Percentiles rank a stretch among this genome's conserved stretches.
phyloP scores from a whole-genome alignment of 306 rosid genomes.

The Chamaecrista fasciculata region DNA sequence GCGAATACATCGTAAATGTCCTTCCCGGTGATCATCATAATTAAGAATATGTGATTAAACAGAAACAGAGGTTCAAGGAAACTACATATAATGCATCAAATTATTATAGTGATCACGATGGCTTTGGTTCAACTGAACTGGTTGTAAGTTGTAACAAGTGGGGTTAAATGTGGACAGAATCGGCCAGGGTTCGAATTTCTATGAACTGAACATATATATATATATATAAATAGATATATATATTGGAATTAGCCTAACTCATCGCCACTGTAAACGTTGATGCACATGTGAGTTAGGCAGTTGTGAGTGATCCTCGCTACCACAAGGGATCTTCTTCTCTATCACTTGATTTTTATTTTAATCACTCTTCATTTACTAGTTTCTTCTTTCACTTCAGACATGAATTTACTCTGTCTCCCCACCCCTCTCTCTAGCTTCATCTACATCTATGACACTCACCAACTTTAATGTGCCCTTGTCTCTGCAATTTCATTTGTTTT shows the following conservation, averaged over 20 bases:
- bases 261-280: slow-evolving; percentile 43
- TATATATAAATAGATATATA: neutral
- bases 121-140: too few relatives aligned
- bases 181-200: slow-evolving; percentile 30
- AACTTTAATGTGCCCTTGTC: neutral
- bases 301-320: slow-evolving; percentile 48
- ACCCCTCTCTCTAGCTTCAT: neutral
- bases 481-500: neutral
- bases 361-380: neutral
- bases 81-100: too few relatives aligned
- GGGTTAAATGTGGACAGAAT: slow-evolving; percentile 23
- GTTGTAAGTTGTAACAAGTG: too few relatives aligned
- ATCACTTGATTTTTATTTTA: too few relatives aligned
- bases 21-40: slow-evolving; percentile 74
- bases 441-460: neutral
- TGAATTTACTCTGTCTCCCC: neutral
- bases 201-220: neutral
- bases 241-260: slow-evolving; percentile 26
- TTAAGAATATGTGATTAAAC: too few relatives aligned
- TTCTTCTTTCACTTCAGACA: slow-evolving; percentile 13
- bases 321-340: slow-evolving; percentile 32
- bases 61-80: too few relatives aligned
- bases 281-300: slow-evolving; percentile 54
- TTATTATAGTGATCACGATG: too few relatives aligned
- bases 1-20: slow-evolving; percentile 53